Conservation (phyloP, 2,329 filamentous ascomycete genomes). For the Cytospora schulzeri region DNA sequence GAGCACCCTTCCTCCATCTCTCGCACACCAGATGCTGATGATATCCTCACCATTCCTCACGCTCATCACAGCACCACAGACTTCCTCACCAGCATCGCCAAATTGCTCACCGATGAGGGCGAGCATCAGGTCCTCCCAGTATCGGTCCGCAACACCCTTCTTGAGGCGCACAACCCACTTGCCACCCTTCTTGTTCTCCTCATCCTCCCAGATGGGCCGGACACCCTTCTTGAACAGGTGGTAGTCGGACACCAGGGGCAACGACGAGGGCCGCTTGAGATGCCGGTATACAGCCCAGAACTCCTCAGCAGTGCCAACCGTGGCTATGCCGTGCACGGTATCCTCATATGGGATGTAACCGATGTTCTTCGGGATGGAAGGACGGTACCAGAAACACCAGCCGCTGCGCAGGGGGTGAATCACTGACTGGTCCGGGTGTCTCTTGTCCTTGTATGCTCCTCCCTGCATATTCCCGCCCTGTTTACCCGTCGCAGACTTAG, state of each 20-base stretch:
- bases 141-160: constrained; percentile 94
- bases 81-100: constrained; percentile 85
- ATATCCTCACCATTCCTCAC: constrained; percentile 96
- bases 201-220: constrained; percentile 96
- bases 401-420: constrained; percentile 73
- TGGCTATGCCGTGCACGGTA: constrained; percentile 84
- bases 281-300: constrained; percentile 91
- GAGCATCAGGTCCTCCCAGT: constrained; percentile 93
- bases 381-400: constrained; percentile 97
- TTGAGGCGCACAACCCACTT: constrained; percentile 98
- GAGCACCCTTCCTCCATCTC: constrained; percentile 88
- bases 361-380: constrained; percentile 94
- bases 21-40: constrained; percentile 95
- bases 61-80: constrained; percentile 92
- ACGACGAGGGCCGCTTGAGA: constrained; percentile 81
- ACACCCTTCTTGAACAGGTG: constrained; percentile 98
- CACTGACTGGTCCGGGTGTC: constrained; percentile 31
- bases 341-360: constrained; percentile 90
- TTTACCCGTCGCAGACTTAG: constrained; percentile 45
- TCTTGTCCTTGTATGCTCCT: constrained; percentile 36
- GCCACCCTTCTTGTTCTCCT: constrained; percentile 91
- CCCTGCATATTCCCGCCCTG: constrained; percentile 44
- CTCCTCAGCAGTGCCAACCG: constrained; percentile 80
- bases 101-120: constrained; percentile 95
- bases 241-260: constrained; percentile 94